A percentile compares a stretch with the other conserved stretches of the same genome.
Conservation (phyloP, 352 stramenopile species). For the Saprolegnia diclina region DNA sequence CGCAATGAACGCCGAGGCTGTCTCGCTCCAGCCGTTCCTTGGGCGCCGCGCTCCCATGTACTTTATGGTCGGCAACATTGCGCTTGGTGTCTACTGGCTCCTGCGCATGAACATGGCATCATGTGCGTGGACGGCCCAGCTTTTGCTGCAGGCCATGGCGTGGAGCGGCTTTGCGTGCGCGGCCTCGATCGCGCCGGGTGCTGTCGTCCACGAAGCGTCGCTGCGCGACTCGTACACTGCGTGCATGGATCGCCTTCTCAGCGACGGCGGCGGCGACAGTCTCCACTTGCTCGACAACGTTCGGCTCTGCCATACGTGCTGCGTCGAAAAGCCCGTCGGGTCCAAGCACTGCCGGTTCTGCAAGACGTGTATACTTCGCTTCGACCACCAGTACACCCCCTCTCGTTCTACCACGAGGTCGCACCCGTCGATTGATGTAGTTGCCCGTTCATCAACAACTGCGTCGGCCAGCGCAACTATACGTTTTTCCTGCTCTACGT, state of each 20-base stretch:
- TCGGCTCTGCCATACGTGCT: slow-evolving; percentile 78
- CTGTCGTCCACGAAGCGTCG: slow-evolving; percentile 35
- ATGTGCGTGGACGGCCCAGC: slow-evolving; percentile 49
- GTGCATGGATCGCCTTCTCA: slow-evolving; percentile 48
- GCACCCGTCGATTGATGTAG: slow-evolving; percentile 32
- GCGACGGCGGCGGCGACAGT: slow-evolving; percentile 24
- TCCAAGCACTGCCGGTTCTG: slow-evolving; percentile 88
- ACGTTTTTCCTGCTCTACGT: slow-evolving; percentile 80
- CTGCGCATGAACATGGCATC: slow-evolving; percentile 37
- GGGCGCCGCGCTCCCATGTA: slow-evolving; percentile 47
- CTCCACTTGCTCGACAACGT: slow-evolving; percentile 36
- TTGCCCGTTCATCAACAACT: slow-evolving; percentile 98
- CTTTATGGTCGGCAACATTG: slow-evolving; percentile 57
- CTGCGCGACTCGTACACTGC: slow-evolving; percentile 48
- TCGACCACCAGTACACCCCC: slow-evolving; percentile 97
- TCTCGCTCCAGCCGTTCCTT: neutral
- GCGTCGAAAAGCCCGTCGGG: slow-evolving; percentile 66
- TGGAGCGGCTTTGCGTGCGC: slow-evolving; percentile 66
- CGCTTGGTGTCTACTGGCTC: slow-evolving; percentile 40
- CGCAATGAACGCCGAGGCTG: neutral
- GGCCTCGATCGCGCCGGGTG: slow-evolving; percentile 49
- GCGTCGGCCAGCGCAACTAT: slow-evolving; percentile 96
- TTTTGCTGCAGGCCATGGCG: slow-evolving; percentile 50
- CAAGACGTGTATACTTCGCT: slow-evolving; percentile 91
- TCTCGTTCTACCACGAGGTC: neutral